phyloP scores from a whole-genome alignment of 1,139 yeast species.

The Pichia sp. region DNA sequence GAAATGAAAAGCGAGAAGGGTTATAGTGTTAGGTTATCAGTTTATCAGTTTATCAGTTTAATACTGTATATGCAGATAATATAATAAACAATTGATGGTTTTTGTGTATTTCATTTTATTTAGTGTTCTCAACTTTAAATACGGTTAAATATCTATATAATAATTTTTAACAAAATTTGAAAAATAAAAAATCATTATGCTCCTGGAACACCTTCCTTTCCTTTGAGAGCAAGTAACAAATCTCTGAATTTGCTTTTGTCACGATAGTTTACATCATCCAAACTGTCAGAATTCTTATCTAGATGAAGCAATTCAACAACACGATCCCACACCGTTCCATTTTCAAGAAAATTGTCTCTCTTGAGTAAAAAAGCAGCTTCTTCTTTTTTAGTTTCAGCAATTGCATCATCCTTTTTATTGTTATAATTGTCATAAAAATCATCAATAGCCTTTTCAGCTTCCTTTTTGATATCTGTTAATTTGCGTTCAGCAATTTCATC shows the following conservation, averaged over 20 bases:
- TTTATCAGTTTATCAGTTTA: too few relatives aligned
- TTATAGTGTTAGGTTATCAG: too few relatives aligned
- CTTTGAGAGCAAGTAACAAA: conserved; percentile 56
- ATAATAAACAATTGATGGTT: too few relatives aligned
- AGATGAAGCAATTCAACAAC: conserved; percentile 44
- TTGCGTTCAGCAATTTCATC: conserved; percentile 67
- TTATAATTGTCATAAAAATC: conserved; percentile 93
- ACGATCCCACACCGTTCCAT: conserved; percentile 87
- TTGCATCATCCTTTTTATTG: conserved; percentile 68
- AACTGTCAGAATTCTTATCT: conserved; percentile 25
- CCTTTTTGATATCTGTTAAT: conserved; percentile 60
- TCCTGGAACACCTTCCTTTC: conserved; percentile 65
- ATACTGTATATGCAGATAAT: too few relatives aligned
- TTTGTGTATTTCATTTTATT: too few relatives aligned
- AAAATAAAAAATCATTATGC: conserved; percentile 35
- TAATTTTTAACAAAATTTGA: too few relatives aligned
- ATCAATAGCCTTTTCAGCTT: conserved; percentile 84
- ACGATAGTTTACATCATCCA: conserved; percentile 31
- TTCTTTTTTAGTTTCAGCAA: conserved; percentile 57
- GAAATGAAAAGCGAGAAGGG: too few relatives aligned
- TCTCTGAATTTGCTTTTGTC: conserved; percentile 72
- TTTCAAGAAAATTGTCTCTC: conserved; percentile 69
- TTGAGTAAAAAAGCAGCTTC: conserved; percentile 69
- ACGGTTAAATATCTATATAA: too few relatives aligned
- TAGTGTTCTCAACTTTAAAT: too few relatives aligned